Conservation (phyloP, 108 stramenopile genomes). For the Thalassiosira profunda region DNA sequence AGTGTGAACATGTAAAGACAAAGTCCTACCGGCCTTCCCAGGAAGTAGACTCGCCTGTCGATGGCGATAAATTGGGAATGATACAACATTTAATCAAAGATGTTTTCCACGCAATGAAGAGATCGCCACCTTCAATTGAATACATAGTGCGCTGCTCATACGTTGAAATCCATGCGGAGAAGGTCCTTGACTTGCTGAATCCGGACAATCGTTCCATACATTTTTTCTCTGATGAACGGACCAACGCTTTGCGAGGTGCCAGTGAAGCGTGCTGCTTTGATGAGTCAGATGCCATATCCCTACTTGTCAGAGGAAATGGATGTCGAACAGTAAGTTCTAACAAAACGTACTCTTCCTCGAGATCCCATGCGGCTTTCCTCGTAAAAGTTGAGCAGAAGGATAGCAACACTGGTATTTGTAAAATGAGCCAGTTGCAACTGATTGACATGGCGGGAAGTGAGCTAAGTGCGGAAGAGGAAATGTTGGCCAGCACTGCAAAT, state of each 20-base stretch:
- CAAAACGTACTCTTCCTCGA: conserved; percentile 76
- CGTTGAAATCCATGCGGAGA: conserved; percentile 97
- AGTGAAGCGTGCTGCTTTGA: conserved; percentile 76
- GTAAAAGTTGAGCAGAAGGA: conserved; percentile 74
- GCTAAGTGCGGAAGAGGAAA: conserved; percentile 42
- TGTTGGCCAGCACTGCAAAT: conserved; percentile 23
- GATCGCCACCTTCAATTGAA: conserved; percentile 56
- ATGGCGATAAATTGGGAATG: conserved; percentile 59
- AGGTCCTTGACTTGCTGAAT: conserved; percentile 89
- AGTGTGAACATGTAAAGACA: background rate
- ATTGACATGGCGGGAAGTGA: conserved; percentile 94
- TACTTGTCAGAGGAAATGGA: conserved; percentile 80
- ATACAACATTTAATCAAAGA: conserved; percentile 63
- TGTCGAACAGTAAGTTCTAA: conserved; percentile 78
- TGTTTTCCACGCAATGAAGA: conserved; percentile 60
- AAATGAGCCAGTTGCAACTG: conserved; percentile 63
- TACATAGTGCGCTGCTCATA: conserved; percentile 88
- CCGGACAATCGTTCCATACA: conserved; percentile 43
- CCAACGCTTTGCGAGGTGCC: conserved; percentile 23
- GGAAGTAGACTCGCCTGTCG: conserved; percentile 1
- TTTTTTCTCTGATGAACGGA: conserved; percentile 9
- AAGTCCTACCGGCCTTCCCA: background rate
- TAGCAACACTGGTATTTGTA: conserved; percentile 43
- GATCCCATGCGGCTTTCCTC: conserved; percentile 88
- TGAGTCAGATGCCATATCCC: conserved; percentile 70